Conservation (phyloP, 2,329 filamentous ascomycete species). For the Penicillium sp. region DNA sequence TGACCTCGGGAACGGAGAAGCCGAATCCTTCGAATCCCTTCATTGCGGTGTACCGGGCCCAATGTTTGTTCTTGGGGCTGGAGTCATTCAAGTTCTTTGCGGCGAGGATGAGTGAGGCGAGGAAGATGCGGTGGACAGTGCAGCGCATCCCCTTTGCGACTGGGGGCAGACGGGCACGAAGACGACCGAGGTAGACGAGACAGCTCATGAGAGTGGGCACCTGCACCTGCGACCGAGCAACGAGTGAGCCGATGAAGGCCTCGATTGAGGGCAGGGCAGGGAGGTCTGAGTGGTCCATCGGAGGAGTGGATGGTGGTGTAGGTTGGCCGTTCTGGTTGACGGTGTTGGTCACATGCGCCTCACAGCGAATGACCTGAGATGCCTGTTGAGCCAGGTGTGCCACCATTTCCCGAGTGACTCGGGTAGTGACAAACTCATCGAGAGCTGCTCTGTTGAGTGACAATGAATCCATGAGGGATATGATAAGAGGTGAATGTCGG, state of each 20-base stretch:
- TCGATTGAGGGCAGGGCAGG: constrained; percentile 66
- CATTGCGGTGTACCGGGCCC: constrained; percentile 84
- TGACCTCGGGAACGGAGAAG: constrained; percentile 91
- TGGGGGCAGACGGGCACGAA: constrained; percentile 76
- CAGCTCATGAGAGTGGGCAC: constrained; percentile 96
- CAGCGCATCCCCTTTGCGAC: constrained; percentile 94
- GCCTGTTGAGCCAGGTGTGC: constrained; percentile 41
- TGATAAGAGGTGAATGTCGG: constrained; percentile 9
- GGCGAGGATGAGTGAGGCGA: constrained; percentile 57
- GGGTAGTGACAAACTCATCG: constrained; percentile 41
- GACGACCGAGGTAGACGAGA: constrained; percentile 79
- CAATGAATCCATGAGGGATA: constrained; percentile 7
- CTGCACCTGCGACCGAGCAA: constrained; percentile 89
- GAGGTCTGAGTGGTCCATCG: constrained; percentile 40
- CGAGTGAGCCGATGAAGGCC: constrained; percentile 82
- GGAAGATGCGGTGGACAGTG: constrained; percentile 94
- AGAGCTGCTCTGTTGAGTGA: constrained; percentile 38
- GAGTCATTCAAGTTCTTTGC: constrained; percentile 99
- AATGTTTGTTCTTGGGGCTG: constrained; percentile 99
- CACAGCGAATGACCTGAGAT: constrained; percentile 43
- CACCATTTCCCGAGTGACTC: constrained; percentile 44
- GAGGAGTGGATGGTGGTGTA: constrained; percentile 53
- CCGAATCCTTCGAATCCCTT: constrained; percentile 66
- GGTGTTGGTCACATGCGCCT: constrained; percentile 42
- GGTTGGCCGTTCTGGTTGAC: constrained; percentile 44